Evolutionary conservation across 768 basidiomycete genomes (phyloP), one percentile per base, ranked within the genome.

Genomic region (Candolleomyces aberdarensis): DNA sequence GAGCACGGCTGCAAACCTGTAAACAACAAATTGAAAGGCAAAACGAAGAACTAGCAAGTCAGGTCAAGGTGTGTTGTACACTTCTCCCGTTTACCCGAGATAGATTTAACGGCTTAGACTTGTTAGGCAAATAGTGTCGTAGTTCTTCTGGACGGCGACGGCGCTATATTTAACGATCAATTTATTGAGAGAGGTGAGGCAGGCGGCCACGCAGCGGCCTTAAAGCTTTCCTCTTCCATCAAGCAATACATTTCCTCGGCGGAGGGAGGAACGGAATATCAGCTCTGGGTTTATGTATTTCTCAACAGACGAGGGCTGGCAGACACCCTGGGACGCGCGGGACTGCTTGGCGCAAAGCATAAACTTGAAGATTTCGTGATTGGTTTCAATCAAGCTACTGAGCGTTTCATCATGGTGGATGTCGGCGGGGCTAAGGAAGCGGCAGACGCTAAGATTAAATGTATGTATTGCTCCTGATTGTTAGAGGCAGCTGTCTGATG

Each of bases 381-480:
- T 55, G 89, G 89, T 8, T 89, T 91, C 67, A 89, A 88, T 70
- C 85, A 87, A 71, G 85, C 88, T 11, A 75, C 83, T 14, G 83
- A 85, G 60, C 80, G 85, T 47, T 90, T 89, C 69, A 71, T 83
- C 56, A 84, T 91, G 74, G 78, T 88, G 36, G 89, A 91, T 71
- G 87, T 87, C 55, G 89, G 89, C 52, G 76, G 74, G 62, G 84
- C 79, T 54, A 91, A 91, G 73, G 89, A 91, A 76, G 86, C 85
- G 3, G 88, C 87, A 31, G 88, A 91, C 70, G 80, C 85, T 48
- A 91, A 91, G 73, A 83, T 91, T 69, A 88, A 87, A 79, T 86
- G 89, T 88, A 64, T 53, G 69, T 48, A 10, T 71, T 72, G 41
- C 56, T 52, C 44, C 40, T 56, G 48, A 8, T 20, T 63, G 41